Evolutionary conservation across 352 stramenopile genomes (phyloP).

Genomic region (Phytophthora idaei): DNA sequence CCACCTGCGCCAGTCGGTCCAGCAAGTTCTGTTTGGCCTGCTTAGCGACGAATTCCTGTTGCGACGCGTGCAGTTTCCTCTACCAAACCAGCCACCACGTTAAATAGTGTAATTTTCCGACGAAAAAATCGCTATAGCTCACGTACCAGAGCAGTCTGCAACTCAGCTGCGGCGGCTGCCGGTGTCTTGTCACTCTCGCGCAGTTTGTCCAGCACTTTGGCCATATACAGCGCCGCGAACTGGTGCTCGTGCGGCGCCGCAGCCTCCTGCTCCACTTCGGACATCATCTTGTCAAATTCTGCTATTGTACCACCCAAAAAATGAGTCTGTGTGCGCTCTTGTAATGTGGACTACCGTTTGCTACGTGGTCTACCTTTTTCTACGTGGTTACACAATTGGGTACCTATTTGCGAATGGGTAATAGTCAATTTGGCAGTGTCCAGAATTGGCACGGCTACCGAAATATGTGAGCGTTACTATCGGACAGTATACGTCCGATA

Average conservation of each 20-base stretch:
- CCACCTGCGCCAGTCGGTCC: conserved; percentile 72
- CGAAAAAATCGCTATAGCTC: background rate
- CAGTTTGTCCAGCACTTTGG: conserved; percentile 41
- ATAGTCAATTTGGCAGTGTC: too few species aligned
- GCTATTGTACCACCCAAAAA: conserved; percentile 11
- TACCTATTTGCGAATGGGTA: too few species aligned
- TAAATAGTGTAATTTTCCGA: background rate
- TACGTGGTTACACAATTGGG: too few species aligned
- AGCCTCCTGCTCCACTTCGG: background rate
- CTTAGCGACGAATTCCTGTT: conserved; percentile 62
- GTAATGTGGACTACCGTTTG: background rate
- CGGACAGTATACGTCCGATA: too few species aligned
- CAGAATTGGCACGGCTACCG: too few species aligned
- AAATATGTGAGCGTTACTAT: too few species aligned
- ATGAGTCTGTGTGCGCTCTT: background rate
- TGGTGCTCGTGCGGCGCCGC: conserved; percentile 17
- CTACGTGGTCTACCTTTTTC: too few species aligned
- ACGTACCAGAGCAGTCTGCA: conserved; percentile 41
- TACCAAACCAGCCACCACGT: conserved; percentile 16
- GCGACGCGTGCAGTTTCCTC: conserved; percentile 46
- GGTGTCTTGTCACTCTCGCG: conserved; percentile 31
- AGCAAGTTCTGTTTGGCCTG: conserved; percentile 77
- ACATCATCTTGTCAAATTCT: background rate
- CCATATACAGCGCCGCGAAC: conserved; percentile 55
- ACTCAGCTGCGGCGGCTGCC: conserved; percentile 18